phyloP scores from a whole-genome alignment of 352 stramenopile genomes.

The Phytophthora nicotianae region DNA sequence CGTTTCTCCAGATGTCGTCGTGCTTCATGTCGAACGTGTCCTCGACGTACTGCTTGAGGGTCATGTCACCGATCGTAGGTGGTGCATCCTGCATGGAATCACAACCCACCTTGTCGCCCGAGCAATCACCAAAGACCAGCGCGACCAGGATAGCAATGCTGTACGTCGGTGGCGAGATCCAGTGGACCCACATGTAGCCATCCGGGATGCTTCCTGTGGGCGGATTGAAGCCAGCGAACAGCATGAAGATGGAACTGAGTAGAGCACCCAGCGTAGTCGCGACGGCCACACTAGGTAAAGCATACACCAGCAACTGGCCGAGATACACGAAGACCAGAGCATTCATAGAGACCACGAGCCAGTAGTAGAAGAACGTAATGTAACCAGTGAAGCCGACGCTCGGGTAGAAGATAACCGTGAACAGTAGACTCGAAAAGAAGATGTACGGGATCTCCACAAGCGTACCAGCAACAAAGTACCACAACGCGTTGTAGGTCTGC shows the following conservation, averaged over 20 bases:
- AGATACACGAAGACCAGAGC: constrained; percentile 60
- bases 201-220: constrained; percentile 51
- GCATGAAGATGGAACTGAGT: constrained; percentile 53
- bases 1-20: constrained; percentile 46
- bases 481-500: constrained; percentile 77
- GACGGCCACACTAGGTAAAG: constrained; percentile 45
- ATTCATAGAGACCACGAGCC: constrained; percentile 52
- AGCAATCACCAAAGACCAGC: constrained; percentile 45
- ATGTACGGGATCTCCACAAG: constrained; percentile 42
- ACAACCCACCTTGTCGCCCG: constrained; percentile 8
- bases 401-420: constrained; percentile 60
- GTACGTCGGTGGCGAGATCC: constrained; percentile 52
- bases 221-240: constrained; percentile 65
- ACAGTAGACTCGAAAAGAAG: constrained; percentile 49
- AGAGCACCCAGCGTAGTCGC: constrained; percentile 44
- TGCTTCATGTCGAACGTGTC: constrained; percentile 60
- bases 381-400: constrained; percentile 56
- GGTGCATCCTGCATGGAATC: constrained; percentile 23
- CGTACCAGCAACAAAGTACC: constrained; percentile 74
- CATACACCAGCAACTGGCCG: constrained; percentile 51
- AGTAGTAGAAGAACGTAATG: constrained; percentile 56
- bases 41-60: constrained; percentile 60
- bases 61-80: constrained; percentile 33
- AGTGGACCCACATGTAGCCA: constrained; percentile 66
- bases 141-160: constrained; percentile 49